Percentiles rank a stretch among this genome's conserved stretches.
Conservation (phyloP, 225 moss, liverwort and hornwort genomes). For the Ulota crispa region DNA sequence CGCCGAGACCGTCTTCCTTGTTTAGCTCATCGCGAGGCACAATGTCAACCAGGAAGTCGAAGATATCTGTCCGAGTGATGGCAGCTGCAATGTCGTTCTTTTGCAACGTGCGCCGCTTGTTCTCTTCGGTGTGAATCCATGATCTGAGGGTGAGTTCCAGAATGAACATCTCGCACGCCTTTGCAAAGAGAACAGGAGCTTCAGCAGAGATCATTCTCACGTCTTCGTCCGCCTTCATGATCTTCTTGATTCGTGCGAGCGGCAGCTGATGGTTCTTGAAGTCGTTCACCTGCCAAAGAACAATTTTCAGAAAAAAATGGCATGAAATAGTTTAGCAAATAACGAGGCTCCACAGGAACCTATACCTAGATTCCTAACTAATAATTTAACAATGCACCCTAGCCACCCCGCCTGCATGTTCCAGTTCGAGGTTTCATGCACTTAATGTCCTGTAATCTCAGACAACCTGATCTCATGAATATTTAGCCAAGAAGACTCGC, state of each 20-base stretch:
- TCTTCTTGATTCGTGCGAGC: conserved; percentile 90
- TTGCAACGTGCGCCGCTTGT: conserved; percentile 67
- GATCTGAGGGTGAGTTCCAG: conserved; percentile 66
- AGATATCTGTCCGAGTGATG: conserved; percentile 66
- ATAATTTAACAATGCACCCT: conserved; percentile 1
- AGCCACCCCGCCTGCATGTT: conserved; percentile 26
- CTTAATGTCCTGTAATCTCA: neutral
- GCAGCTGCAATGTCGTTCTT: conserved; percentile 73
- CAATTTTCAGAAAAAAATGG: neutral
- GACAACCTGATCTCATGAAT: neutral
- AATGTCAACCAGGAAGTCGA: conserved; percentile 71
- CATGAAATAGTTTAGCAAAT: neutral
- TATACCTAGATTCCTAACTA: neutral
- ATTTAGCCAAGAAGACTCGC: neutral
- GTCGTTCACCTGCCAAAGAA: conserved; percentile 51
- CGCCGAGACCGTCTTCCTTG: conserved; percentile 82
- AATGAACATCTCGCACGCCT: conserved; percentile 75
- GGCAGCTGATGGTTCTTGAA: conserved; percentile 97
- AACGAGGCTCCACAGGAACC: neutral
- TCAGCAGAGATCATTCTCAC: conserved; percentile 71
- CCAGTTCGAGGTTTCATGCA: conserved; percentile 14
- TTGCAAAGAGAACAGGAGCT: conserved; percentile 69
- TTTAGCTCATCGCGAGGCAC: conserved; percentile 68
- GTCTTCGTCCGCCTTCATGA: conserved; percentile 82
- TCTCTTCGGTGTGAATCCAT: conserved; percentile 75